phyloP scores from a whole-genome alignment of 768 basidiomycete genomes.

The Galerina marginata region DNA sequence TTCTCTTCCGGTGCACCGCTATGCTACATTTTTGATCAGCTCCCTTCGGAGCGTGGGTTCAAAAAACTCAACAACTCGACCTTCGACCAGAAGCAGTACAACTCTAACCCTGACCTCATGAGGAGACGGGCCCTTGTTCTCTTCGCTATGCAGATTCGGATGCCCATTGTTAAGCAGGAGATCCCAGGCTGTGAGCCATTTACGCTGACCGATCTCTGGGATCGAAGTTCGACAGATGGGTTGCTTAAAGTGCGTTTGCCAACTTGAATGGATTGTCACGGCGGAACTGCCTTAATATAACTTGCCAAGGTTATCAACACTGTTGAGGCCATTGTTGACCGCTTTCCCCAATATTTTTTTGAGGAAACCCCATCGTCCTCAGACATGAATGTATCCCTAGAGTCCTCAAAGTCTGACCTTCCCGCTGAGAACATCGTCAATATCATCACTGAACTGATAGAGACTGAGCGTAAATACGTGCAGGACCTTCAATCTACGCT shows the following conservation, averaged over 20 bases:
- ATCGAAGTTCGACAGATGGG: slow-evolving; percentile 89
- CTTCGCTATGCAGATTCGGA: slow-evolving; percentile 88
- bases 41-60: slow-evolving; percentile 68
- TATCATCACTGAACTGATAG: slow-evolving; percentile 87
- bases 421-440: slow-evolving; percentile 62
- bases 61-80: slow-evolving; percentile 65
- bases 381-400: slow-evolving; percentile 45
- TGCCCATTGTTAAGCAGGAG: slow-evolving; percentile 59
- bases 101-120: slow-evolving; percentile 75
- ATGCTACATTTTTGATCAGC: slow-evolving; percentile 95
- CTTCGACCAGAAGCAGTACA: slow-evolving; percentile 68
- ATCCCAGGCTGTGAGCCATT: slow-evolving; percentile 81
- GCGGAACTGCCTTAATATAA: no score
- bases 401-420: slow-evolving; percentile 60
- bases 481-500: slow-evolving; percentile 96
- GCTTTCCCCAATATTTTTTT: slow-evolving; percentile 72
- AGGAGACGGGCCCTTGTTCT: slow-evolving; percentile 91
- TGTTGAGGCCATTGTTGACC: slow-evolving; percentile 83
- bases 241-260: slow-evolving; percentile 81
- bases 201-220: slow-evolving; percentile 90
- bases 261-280: no score
- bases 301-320: slow-evolving; percentile 80
- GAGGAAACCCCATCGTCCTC: slow-evolving; percentile 62
- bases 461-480: slow-evolving; percentile 96
- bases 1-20: slow-evolving; percentile 93